phyloP scores from a whole-genome alignment of 495 filamentous ascomycete genomes.

The Parathielavia appendiculata region DNA sequence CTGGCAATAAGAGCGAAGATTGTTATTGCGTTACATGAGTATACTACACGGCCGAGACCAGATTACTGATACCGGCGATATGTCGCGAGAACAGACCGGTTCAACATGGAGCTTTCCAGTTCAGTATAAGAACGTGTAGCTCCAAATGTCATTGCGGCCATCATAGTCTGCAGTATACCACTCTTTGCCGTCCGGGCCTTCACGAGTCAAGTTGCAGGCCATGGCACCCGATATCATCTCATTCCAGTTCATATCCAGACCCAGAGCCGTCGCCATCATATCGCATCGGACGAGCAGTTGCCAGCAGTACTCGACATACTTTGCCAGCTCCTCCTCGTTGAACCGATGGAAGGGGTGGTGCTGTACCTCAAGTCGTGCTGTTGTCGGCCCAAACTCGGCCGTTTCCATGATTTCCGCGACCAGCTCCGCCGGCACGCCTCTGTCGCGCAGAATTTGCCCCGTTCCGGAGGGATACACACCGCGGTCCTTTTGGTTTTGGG shows the following conservation, averaged over 20 bases:
- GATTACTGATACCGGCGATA: no score
- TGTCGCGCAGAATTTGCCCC: background rate
- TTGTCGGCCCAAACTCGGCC: background rate
- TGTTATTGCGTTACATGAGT: no score
- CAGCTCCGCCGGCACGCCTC: constrained; percentile 2
- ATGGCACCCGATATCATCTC: background rate
- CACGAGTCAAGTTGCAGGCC: no score
- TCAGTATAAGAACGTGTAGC: no score
- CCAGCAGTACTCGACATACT: constrained; percentile 8
- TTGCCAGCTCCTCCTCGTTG: constrained; percentile 2
- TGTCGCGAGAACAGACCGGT: no score
- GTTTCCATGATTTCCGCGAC: background rate
- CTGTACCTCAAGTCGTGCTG: background rate
- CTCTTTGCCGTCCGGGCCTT: no score
- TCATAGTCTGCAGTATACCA: no score
- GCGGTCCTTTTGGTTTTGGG: background rate
- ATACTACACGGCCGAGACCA: no score
- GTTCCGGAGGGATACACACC: background rate
- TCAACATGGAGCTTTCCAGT: no score
- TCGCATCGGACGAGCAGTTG: constrained; percentile 1
- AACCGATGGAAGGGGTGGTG: background rate
- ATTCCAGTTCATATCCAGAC: background rate
- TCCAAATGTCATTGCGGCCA: no score
- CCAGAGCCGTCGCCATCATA: constrained; percentile 1
- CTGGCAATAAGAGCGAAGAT: no score